Evolutionary conservation across 164 flowering plant species (phyloP).

Genomic region (Liriodendron chinense): DNA sequence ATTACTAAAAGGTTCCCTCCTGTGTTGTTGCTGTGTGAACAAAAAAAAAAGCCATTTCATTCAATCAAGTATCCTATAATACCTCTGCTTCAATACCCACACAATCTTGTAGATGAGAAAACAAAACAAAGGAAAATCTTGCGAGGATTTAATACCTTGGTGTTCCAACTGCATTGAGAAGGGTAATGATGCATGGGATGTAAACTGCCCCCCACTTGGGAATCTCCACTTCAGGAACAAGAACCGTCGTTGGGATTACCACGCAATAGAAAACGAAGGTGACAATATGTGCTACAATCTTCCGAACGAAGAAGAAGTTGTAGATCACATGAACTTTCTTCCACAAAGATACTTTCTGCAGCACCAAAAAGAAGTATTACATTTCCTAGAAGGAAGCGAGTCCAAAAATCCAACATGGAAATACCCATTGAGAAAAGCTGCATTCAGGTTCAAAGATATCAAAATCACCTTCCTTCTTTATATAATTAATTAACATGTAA

Average conservation of each 20-base stretch:
- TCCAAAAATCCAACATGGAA: no score
- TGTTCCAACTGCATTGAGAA: slow-evolving; percentile 90
- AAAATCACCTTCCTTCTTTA: no score
- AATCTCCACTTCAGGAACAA: slow-evolving; percentile 86
- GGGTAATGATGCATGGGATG: slow-evolving; percentile 82
- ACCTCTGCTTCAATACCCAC: no score
- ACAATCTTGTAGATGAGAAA: not conserved
- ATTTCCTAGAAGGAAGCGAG: not conserved
- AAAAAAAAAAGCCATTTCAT: no score
- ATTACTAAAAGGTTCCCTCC: no score
- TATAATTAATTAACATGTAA: no score
- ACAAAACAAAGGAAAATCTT: not conserved
- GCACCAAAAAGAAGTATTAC: not conserved
- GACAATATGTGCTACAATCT: slow-evolving; percentile 86
- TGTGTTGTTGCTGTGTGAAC: no score
- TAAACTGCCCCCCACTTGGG: slow-evolving; percentile 96
- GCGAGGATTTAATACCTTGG: slow-evolving; percentile 55
- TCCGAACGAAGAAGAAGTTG: slow-evolving; percentile 94
- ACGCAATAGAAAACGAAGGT: slow-evolving; percentile 86
- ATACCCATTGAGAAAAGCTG: no score
- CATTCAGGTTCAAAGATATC: no score
- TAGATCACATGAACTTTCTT: slow-evolving; percentile 95
- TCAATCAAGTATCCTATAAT: no score
- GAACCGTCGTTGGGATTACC: slow-evolving; percentile 73
- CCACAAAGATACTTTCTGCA: slow-evolving; percentile 84